phyloP scores from a whole-genome alignment of 495 filamentous ascomycete species.

The Durotheca rogersii region DNA sequence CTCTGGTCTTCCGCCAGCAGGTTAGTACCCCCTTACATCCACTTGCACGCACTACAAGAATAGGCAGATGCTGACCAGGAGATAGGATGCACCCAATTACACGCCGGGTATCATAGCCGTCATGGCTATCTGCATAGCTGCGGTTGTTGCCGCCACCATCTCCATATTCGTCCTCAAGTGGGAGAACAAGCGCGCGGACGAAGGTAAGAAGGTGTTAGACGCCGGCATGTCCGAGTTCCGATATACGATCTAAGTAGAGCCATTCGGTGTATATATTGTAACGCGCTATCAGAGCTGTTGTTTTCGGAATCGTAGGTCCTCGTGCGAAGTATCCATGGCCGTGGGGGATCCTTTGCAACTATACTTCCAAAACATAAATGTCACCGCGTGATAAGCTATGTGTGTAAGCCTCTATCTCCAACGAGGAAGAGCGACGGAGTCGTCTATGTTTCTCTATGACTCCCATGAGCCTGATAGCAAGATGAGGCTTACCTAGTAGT shows the following conservation, averaged over 20 bases:
- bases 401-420: too few species aligned
- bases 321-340: too few species aligned
- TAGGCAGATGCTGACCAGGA: slow-evolving; percentile 2
- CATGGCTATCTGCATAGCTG: slow-evolving; percentile 26
- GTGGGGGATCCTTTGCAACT: too few species aligned
- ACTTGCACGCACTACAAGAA: neutral
- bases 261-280: neutral
- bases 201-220: slow-evolving; percentile 37
- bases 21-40: slow-evolving; percentile 7
- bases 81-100: slow-evolving; percentile 55
- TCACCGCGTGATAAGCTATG: too few species aligned
- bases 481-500: too few species aligned
- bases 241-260: slow-evolving; percentile 33
- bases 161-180: slow-evolving; percentile 30
- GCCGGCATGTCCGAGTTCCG: slow-evolving; percentile 33
- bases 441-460: too few species aligned
- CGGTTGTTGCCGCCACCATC: slow-evolving; percentile 20
- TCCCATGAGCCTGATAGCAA: too few species aligned
- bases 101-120: slow-evolving; percentile 51
- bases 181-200: slow-evolving; percentile 35
- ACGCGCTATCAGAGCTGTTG: slow-evolving; percentile 14
- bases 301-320: slow-evolving; percentile 32
- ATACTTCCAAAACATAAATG: too few species aligned
- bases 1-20: slow-evolving; percentile 56
- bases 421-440: too few species aligned